Conservation (phyloP, 2,329 filamentous ascomycete species). For the Colletotrichum lini region DNA sequence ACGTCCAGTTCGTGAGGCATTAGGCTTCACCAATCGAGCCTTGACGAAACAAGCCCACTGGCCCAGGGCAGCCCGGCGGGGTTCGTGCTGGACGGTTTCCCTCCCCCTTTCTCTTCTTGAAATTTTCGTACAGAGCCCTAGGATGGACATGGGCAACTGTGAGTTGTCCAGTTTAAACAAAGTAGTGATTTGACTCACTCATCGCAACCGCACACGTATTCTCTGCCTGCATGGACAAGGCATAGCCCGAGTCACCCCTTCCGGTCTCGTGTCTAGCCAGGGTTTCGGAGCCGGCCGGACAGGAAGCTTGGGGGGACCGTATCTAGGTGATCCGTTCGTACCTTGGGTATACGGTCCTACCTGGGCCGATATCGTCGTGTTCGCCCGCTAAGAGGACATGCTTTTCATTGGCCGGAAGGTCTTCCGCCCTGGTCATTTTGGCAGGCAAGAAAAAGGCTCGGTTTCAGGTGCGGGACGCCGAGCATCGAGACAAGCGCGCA, state of each 20-base stretch:
- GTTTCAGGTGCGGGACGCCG: constrained; percentile 19
- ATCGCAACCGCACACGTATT: not conserved
- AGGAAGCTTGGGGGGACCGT: not conserved
- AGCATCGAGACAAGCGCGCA: constrained; percentile 9
- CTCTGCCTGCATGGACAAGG: not conserved
- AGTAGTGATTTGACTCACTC: not conserved
- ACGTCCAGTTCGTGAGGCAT: constrained; percentile 1
- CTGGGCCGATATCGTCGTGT: not conserved
- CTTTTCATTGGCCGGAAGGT: not conserved
- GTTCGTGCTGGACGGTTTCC: not conserved
- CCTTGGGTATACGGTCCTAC: not conserved
- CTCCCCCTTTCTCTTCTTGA: not conserved
- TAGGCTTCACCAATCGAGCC: not conserved
- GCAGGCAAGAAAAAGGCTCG: constrained; percentile 1
- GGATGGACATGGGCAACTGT: not conserved
- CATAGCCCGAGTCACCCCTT: not conserved
- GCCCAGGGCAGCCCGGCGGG: not conserved
- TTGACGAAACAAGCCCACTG: not conserved
- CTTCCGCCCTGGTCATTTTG: not conserved
- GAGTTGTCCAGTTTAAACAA: not conserved
- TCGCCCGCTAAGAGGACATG: not conserved
- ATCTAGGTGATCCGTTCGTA: not conserved
- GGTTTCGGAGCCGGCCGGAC: not conserved
- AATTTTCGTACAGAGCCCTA: not conserved
- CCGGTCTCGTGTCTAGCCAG: not conserved